Evolutionary conservation across 192 early-diverging fungal genomes (phyloP).

Genomic region (Mortierella hygrophila): DNA sequence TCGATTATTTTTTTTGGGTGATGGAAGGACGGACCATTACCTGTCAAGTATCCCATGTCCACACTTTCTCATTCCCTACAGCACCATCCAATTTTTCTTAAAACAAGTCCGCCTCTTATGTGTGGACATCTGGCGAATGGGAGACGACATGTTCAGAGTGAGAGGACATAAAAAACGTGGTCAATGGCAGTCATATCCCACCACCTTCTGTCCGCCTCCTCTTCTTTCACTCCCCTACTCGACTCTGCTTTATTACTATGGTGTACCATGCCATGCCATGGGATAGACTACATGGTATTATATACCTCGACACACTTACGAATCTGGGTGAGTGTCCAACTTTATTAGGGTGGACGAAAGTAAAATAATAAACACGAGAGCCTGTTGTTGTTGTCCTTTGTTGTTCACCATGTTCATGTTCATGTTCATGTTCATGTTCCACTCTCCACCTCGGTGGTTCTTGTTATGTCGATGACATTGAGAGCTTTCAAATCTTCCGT

Average conservation of each 20-base stretch:
- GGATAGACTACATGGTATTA: no score
- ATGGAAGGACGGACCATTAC: no score
- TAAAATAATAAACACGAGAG: no score
- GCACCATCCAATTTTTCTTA: no score
- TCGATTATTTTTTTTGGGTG: no score
- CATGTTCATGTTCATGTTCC: no score
- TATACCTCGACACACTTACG: no score
- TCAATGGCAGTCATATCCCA: not conserved
- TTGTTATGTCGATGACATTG: not conserved
- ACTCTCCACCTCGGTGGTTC: not conserved
- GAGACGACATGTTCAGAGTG: not conserved
- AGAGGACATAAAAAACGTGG: not conserved
- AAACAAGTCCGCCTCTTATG: no score
- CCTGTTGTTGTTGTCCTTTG: not conserved
- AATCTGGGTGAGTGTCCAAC: not conserved
- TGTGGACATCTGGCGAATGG: no score
- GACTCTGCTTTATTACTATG: not conserved
- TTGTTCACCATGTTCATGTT: not conserved
- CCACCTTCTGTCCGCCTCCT: not conserved
- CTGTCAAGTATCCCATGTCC: no score
- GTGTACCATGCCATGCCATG: no score
- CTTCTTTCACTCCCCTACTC: not conserved
- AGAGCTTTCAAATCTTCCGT: not conserved
- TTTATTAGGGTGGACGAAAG: not conserved
- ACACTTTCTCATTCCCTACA: no score